These are phyloP conservation scores for Luffa acutangula DNA, from an alignment of 306 rosid species.

Conservation along the genomic window DNA sequence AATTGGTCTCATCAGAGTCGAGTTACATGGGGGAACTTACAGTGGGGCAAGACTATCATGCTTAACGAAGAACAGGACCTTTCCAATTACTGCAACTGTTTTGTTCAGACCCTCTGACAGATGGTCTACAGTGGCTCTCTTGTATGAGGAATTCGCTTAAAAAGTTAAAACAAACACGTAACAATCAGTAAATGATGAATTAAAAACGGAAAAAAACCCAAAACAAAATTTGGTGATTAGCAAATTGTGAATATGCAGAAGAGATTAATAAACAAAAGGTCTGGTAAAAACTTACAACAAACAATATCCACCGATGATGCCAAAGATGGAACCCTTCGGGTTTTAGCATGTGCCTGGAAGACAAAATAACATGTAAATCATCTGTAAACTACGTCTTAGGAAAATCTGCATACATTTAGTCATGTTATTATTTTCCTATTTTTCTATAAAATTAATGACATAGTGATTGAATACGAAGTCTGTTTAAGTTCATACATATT, in stretches of 20 bases:
- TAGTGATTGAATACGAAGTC: background rate
- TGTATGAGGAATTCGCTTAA: conserved; percentile 46
- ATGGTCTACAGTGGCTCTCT: conserved; percentile 43
- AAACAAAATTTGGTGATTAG: background rate
- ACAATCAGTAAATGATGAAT: conserved; percentile 16
- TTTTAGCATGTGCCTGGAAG: conserved; percentile 54
- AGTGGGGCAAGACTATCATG: conserved; percentile 63
- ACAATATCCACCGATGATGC: conserved; percentile 48
- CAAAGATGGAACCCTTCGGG: conserved; percentile 46
- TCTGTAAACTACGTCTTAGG: background rate
- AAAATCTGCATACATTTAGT: background rate
- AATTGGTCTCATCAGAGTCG: background rate
- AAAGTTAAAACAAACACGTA: conserved; percentile 13
- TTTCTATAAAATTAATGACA: background rate
- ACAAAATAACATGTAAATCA: conserved; percentile 16
- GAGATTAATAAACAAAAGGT: background rate
- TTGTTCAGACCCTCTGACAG: conserved; percentile 72
- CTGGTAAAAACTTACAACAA: conserved; percentile 38
- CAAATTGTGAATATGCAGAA: conserved; percentile 4
- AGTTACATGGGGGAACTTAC: conserved; percentile 42
- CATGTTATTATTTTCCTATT: background rate
- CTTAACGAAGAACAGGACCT: conserved; percentile 63
- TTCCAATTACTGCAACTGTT: conserved; percentile 61
- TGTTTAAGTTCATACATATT: background rate
- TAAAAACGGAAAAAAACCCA: background rate